Evolutionary conservation across 2,329 filamentous ascomycete species (phyloP).

Genomic region (Monosporascus sp.): DNA sequence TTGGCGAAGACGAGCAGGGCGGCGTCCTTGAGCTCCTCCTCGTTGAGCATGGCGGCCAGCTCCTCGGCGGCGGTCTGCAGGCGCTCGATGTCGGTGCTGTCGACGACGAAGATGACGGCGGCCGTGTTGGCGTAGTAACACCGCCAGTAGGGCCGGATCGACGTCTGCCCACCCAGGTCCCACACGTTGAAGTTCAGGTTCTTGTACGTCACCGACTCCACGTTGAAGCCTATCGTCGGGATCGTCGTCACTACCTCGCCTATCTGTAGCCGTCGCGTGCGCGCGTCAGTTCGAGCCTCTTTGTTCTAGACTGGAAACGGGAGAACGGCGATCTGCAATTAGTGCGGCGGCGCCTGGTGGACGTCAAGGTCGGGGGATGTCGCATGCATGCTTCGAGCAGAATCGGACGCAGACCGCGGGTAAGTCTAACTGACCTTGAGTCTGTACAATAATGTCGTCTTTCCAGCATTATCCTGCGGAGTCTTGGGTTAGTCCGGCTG

Average conservation of each 20-base stretch:
- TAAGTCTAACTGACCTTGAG: slow-evolving; percentile 64
- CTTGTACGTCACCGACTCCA: slow-evolving; percentile 97
- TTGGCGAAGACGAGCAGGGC: slow-evolving; percentile 94
- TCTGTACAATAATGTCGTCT: slow-evolving; percentile 94
- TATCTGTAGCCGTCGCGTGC: slow-evolving; percentile 53
- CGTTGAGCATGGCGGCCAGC: slow-evolving; percentile 89
- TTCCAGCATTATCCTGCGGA: slow-evolving; percentile 88
- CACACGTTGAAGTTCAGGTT: slow-evolving; percentile 99
- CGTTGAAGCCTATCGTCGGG: slow-evolving; percentile 98
- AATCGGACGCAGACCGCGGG: background rate
- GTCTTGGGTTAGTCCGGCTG: slow-evolving; percentile 11
- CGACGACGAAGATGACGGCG: slow-evolving; percentile 97
- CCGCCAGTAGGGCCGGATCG: slow-evolving; percentile 96
- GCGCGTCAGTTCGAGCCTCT: background rate
- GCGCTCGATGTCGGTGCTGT: slow-evolving; percentile 95
- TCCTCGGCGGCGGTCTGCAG: slow-evolving; percentile 90
- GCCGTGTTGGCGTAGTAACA: slow-evolving; percentile 99
- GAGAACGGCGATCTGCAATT: background rate
- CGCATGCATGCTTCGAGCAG: background rate
- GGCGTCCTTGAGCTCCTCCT: slow-evolving; percentile 92
- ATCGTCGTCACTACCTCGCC: slow-evolving; percentile 98
- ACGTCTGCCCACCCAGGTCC: slow-evolving; percentile 98
- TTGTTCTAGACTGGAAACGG: background rate
- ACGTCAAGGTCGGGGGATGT: background rate
- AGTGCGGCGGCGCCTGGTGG: no score